Base-by-base conservation (phyloP, 2,329 filamentous ascomycete genomes). In the Calonectria montana region DNA sequence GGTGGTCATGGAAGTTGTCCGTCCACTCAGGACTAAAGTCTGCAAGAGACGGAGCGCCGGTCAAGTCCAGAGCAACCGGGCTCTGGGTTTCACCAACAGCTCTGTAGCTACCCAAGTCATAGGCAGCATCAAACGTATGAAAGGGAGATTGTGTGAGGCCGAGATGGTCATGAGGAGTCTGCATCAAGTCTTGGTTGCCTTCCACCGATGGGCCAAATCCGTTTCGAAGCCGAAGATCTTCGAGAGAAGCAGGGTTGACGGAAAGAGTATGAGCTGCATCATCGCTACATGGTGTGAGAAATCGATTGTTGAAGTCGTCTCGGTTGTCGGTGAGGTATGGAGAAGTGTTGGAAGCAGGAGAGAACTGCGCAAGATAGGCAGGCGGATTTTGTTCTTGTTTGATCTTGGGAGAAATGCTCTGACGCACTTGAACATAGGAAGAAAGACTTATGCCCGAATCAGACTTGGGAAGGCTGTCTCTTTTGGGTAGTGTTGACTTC, bases 261-360 rank as follows among this genome's bases (percentile, higher is more conserved):
- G 76, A 74, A n/a, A 80, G 71, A 9, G 70, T 65, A 7, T 79
- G 76, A 1, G 77, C 43, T 81, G 82, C 81, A 74, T 90, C 88
- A 68, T 91, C 89, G 80, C 88, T 90, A 80, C 85, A 87, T 1
- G 89, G 89, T 0, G 89, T 90, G 70, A 89, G 85, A 31, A 90
- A 84, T 15, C 86, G 82, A 69, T 82, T 75, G 18, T 80, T 80
- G 43, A 84, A 82, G 63, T 84, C 83, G 57, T 83, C 81, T 55
- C 73, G 74, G 74, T 81, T 80, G 70, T 84, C 81, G 69, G 80
- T 72, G 65, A 82, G 70, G 80, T 83, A 83, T 25, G 82, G 82
- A 6, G 83, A 83, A 39, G 78, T 72, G 12, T 82, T 83, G 23
- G 84, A 85, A 0, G 83, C 81, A 12, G 84, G 82, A 16, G 81